phyloP scores from a whole-genome alignment of 2,329 filamentous ascomycete genomes.

The Exserohilum rostratum region DNA sequence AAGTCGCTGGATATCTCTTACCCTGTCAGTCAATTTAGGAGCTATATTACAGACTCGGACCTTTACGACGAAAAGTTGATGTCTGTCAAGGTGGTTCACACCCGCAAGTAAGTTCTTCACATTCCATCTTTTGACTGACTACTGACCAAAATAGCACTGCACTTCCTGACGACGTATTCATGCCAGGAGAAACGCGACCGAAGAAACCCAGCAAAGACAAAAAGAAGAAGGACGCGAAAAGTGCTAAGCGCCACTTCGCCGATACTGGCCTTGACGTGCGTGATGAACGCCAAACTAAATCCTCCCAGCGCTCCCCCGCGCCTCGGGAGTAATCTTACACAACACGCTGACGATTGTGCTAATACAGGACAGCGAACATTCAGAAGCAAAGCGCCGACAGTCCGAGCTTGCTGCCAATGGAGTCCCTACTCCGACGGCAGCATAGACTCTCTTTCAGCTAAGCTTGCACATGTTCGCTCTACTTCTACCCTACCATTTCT shows the following conservation, averaged over 20 bases:
- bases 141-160: constrained; percentile 68
- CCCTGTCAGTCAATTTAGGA: constrained; percentile 85
- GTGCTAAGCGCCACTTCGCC: constrained; percentile 52
- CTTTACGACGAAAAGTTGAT: constrained; percentile 78
- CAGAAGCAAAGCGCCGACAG: constrained; percentile 42
- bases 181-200: constrained; percentile 69
- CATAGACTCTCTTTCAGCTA: constrained; percentile 38
- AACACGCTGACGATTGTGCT: constrained; percentile 44
- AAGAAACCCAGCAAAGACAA: constrained; percentile 52
- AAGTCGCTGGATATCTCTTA: constrained; percentile 79
- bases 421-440: constrained; percentile 35
- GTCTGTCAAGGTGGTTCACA: constrained; percentile 80
- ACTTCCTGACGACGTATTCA: constrained; percentile 89
- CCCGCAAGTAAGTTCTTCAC: constrained; percentile 72
- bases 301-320: constrained; percentile 23
- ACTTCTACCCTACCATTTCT: constrained; percentile 15
- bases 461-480: constrained; percentile 40
- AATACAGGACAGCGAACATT: constrained; percentile 46
- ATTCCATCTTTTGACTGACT: background rate
- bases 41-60: constrained; percentile 76
- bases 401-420: constrained; percentile 39
- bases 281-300: constrained; percentile 33
- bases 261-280: constrained; percentile 56
- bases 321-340: constrained; percentile 26
- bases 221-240: constrained; percentile 40